These are phyloP conservation scores for Fusarium haematococcum DNA, from an alignment of 2,329 filamentous ascomycete genomes.

Conservation along the genomic window DNA sequence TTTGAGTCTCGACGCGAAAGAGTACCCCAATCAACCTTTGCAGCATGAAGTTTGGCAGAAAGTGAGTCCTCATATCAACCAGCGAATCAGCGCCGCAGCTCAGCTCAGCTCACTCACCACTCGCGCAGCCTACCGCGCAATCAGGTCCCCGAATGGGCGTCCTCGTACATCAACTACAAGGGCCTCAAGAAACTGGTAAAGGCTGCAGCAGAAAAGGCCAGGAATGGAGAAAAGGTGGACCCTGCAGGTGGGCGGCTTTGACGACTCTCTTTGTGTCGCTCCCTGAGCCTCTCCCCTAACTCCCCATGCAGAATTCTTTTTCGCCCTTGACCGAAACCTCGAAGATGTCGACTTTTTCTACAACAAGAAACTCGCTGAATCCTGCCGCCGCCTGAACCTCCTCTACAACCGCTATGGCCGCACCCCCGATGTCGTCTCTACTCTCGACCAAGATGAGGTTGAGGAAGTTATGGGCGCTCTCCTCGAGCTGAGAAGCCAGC, in stretches of 20 bases:
- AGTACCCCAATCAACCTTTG: background rate
- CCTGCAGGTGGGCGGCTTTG: conserved; percentile 80
- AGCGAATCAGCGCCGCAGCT: background rate
- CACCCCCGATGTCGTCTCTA: conserved; percentile 74
- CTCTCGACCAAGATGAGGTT: conserved; percentile 86
- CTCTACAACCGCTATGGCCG: conserved; percentile 89
- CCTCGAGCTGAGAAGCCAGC: conserved; percentile 85
- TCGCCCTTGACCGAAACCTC: conserved; percentile 93
- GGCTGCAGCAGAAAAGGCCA: conserved; percentile 73
- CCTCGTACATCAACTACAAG: conserved; percentile 90
- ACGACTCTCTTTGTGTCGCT: conserved; percentile 43
- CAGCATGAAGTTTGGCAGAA: conserved; percentile 73
- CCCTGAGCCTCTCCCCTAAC: conserved; percentile 49
- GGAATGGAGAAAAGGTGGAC: conserved; percentile 81
- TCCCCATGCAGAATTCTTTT: conserved; percentile 85
- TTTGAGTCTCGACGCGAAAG: background rate
- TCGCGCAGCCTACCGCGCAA: conserved; percentile 76
- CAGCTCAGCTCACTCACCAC: conserved; percentile 24
- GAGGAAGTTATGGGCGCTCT: conserved; percentile 93
- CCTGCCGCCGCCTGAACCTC: conserved; percentile 84
- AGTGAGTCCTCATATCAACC: conserved; percentile 56
- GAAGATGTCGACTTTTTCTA: conserved; percentile 98
- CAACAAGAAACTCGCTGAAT: conserved; percentile 93
- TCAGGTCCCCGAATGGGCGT: conserved; percentile 88
- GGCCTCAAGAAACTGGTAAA: conserved; percentile 96